Conservation (phyloP, 106 monocot genomes). For the Vanilla planifolia region DNA sequence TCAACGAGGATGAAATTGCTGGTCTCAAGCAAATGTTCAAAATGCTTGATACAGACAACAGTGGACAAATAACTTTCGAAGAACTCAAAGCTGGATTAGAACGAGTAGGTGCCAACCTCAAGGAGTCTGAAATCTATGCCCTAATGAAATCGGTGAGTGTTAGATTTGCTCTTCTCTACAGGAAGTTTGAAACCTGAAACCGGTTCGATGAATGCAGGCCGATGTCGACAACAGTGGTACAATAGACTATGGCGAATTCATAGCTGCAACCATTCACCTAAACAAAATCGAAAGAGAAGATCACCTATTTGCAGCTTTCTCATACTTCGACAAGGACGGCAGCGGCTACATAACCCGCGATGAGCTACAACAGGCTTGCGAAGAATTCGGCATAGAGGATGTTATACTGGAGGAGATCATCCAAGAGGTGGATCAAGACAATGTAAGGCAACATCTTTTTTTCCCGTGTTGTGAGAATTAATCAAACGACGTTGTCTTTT, state of each 20-base stretch:
- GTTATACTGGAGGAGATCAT: slow-evolving; percentile 79
- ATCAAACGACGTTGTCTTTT: background rate
- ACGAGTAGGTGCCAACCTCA: slow-evolving; percentile 22
- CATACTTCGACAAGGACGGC: slow-evolving; percentile 88
- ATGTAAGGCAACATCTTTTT: slow-evolving; percentile 31
- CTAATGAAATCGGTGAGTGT: slow-evolving; percentile 27
- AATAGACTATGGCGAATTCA: slow-evolving; percentile 91
- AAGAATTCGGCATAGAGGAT: slow-evolving; percentile 82
- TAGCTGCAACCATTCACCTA: slow-evolving; percentile 87
- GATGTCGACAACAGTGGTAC: slow-evolving; percentile 97
- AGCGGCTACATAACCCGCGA: slow-evolving; percentile 92
- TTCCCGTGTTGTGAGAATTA: background rate
- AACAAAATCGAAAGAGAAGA: slow-evolving; percentile 88
- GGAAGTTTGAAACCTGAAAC: too few relatives aligned
- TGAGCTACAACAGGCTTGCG: slow-evolving; percentile 85
- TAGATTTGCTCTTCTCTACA: too few relatives aligned
- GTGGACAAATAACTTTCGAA: slow-evolving; percentile 30
- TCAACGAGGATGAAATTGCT: slow-evolving; percentile 32
- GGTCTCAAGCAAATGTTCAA: slow-evolving; percentile 30
- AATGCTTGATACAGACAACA: slow-evolving; percentile 30
- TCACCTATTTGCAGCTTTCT: slow-evolving; percentile 79
- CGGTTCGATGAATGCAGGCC: too few relatives aligned
- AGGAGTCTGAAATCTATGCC: slow-evolving; percentile 20
- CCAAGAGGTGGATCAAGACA: slow-evolving; percentile 85
- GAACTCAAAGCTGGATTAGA: slow-evolving; percentile 28